Evolutionary conservation across 208 protist species (phyloP).

Genomic region (Leishmania braziliensis): DNA sequence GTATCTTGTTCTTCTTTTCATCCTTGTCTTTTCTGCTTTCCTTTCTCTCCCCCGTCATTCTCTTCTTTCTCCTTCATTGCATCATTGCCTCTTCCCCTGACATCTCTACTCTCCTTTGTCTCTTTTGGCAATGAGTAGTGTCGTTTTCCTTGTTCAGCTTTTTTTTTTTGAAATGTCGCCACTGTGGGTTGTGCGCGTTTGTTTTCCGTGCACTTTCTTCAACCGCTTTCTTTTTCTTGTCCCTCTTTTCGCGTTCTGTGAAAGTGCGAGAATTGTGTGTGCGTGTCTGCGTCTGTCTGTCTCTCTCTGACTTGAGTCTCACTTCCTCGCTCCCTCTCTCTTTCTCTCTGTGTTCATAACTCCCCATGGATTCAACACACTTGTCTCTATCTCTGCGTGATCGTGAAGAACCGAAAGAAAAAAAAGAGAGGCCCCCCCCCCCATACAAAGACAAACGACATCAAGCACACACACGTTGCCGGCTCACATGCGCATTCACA

Average conservation of each 20-base stretch:
- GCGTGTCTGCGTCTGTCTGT: neutral
- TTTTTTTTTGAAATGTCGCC: neutral
- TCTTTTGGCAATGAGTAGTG: neutral
- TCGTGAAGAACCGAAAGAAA: neutral
- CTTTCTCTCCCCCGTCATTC: neutral
- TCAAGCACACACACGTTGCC: neutral
- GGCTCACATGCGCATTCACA: neutral
- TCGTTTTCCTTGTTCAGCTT: neutral
- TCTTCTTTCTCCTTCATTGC: neutral
- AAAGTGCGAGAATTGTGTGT: neutral
- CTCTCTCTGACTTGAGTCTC: neutral
- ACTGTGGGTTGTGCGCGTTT: neutral
- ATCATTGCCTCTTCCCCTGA: neutral
- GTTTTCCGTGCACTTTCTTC: neutral
- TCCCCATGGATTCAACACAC: neutral
- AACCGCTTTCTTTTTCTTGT: conserved; percentile 4
- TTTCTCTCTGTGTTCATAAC: neutral
- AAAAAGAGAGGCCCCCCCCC: neutral
- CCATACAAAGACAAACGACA: neutral
- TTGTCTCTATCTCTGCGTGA: neutral
- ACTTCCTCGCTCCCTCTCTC: neutral
- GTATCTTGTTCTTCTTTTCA: neutral
- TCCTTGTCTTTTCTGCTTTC: neutral
- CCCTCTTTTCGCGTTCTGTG: neutral
- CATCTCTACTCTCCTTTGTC: conserved; percentile 6